phyloP scores from a whole-genome alignment of 148 eudicot species.

The Rhododendron henanense region DNA sequence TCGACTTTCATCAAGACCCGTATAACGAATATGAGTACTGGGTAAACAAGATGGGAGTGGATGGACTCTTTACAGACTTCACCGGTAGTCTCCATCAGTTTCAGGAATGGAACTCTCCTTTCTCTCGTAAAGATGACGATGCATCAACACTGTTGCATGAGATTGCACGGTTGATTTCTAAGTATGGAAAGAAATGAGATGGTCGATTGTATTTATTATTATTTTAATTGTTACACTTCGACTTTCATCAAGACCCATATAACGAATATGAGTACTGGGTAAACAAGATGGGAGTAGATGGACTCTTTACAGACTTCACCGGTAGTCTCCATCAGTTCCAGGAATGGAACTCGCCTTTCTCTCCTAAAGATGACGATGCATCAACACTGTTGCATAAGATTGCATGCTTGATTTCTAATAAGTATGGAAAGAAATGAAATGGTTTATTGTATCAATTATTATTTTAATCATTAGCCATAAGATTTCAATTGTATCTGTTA shows the following conservation, averaged over 20 bases:
- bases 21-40: conserved; percentile 71
- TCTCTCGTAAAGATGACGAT: conserved; percentile 19
- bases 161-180: conserved; percentile 44
- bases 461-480: not conserved
- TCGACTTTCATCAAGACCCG: conserved; percentile 75
- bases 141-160: conserved; percentile 42
- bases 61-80: conserved; percentile 91
- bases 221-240: conserved; percentile 42
- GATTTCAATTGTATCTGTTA: not conserved
- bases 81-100: conserved; percentile 78
- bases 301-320: conserved; percentile 88
- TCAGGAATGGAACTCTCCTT: conserved; percentile 73
- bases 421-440: conserved; percentile 13
- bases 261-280: conserved; percentile 76
- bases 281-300: conserved; percentile 78
- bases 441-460: not conserved
- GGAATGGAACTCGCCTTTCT: conserved; percentile 60
- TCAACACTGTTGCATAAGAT: conserved; percentile 48
- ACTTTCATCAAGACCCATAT: conserved; percentile 80
- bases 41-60: conserved; percentile 78
- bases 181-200: conserved; percentile 13
- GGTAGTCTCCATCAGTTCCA: conserved; percentile 83
- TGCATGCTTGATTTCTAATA: conserved; percentile 34
- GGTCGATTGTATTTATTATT: not conserved
- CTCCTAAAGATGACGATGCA: conserved; percentile 25